These are phyloP conservation scores for Penicillium malachiteum DNA, from an alignment of 495 filamentous ascomycete genomes.

Conservation along the genomic window DNA sequence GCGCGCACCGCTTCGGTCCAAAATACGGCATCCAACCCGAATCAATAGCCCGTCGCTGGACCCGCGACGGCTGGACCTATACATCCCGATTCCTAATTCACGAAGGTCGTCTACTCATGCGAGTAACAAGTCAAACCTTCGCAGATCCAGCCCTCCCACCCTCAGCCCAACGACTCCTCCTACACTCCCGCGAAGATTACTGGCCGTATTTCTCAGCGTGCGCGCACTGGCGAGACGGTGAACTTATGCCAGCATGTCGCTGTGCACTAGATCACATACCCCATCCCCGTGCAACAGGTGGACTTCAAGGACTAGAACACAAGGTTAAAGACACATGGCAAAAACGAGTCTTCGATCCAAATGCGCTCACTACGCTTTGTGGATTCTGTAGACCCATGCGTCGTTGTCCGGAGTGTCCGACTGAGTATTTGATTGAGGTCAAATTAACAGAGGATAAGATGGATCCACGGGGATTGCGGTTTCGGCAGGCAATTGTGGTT, in stretches of 20 bases:
- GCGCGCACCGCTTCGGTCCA: constrained; percentile 39
- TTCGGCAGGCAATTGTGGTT: constrained; percentile 59
- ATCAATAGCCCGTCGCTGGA: constrained; percentile 49
- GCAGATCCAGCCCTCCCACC: constrained; percentile 42
- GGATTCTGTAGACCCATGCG: constrained; percentile 55
- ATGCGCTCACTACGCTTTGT: constrained; percentile 49
- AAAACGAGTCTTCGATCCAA: constrained; percentile 38
- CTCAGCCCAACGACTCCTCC: constrained; percentile 47
- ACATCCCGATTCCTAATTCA: constrained; percentile 49
- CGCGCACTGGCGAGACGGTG: constrained; percentile 59
- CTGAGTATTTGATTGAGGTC: constrained; percentile 59
- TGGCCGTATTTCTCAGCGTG: constrained; percentile 59
- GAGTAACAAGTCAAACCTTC: constrained; percentile 47
- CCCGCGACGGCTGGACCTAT: constrained; percentile 50
- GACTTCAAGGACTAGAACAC: constrained; percentile 40
- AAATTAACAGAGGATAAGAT: constrained; percentile 52
- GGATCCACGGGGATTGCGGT: constrained; percentile 25
- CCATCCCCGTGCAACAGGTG: constrained; percentile 33
- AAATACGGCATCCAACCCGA: constrained; percentile 45
- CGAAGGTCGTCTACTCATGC: constrained; percentile 53
- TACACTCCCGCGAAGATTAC: constrained; percentile 59
- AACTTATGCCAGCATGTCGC: constrained; percentile 56
- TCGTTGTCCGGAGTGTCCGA: constrained; percentile 58
- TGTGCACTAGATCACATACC: constrained; percentile 59
- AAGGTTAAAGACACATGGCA: constrained; percentile 37